A percentile compares a stretch with the other conserved stretches of the same genome.
Conservation (phyloP, 1,284 basidiomycete species). For the Ceratorhiza oryzae-sativae region DNA sequence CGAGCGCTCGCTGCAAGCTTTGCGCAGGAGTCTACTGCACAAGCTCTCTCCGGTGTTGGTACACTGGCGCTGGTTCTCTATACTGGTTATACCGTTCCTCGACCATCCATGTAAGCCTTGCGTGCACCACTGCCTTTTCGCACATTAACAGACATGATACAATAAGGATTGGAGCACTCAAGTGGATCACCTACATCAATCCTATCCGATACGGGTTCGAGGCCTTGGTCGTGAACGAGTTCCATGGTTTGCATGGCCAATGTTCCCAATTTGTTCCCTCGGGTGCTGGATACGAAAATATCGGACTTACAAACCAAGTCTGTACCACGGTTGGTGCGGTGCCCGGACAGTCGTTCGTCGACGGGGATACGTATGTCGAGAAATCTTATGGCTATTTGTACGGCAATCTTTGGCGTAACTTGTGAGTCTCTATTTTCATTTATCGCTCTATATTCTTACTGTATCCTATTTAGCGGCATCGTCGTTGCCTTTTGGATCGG, state of each 20-base stretch:
- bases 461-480: conserved; percentile 56
- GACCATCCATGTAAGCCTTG: conserved; percentile 44
- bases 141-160: not conserved
- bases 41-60: not conserved
- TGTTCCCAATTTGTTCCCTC: conserved; percentile 57
- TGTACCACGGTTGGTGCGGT: conserved; percentile 66
- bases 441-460: not conserved
- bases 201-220: conserved; percentile 62
- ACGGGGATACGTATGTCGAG: conserved; percentile 62
- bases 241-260: conserved; percentile 55
- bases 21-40: not conserved
- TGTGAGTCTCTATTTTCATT: conserved; percentile 52
- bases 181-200: conserved; percentile 47
- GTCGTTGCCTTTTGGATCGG: conserved; percentile 59
- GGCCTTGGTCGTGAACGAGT: conserved; percentile 63
- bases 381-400: conserved; percentile 70
- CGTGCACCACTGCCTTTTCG: too few species aligned
- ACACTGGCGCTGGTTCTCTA: conserved; percentile 52
- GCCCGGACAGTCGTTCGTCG: conserved; percentile 58
- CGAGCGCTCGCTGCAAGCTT: conserved; percentile 47
- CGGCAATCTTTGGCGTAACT: conserved; percentile 65
- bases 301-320: conserved; percentile 63
- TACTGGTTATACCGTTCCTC: conserved; percentile 76
- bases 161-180: conserved; percentile 6
- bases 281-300: conserved; percentile 62